These are phyloP conservation scores for Brassica balearica DNA, from an alignment of 441 rosid species.

Conservation along the genomic window DNA sequence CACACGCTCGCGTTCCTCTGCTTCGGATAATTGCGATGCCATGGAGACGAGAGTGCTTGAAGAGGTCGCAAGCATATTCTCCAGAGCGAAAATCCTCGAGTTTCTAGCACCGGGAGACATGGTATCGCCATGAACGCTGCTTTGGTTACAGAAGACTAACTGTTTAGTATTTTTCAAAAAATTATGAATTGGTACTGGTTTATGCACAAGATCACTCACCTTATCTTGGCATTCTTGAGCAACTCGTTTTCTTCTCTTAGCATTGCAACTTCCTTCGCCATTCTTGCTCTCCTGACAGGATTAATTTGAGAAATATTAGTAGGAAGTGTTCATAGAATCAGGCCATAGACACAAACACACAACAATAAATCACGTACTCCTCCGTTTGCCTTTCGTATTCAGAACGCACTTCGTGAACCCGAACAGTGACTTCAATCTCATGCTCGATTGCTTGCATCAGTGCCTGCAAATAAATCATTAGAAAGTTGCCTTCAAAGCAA, in stretches of 20 bases:
- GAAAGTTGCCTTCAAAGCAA: background rate
- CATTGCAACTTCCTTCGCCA: background rate
- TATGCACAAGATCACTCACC: background rate
- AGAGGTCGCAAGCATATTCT: constrained; percentile 7
- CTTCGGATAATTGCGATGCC: background rate
- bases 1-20: constrained; percentile 1
- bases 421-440: constrained; percentile 5
- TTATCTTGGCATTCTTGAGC: constrained; percentile 1
- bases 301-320: background rate
- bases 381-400: background rate
- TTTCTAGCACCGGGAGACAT: background rate
- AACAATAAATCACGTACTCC: background rate
- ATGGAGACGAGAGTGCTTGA: background rate
- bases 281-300: background rate
- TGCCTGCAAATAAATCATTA: background rate
- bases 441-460: constrained; percentile 3
- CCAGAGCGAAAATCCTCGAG: background rate
- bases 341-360: background rate
- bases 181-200: background rate
- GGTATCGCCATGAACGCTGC: too few relatives aligned
- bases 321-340: background rate
- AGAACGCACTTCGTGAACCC: constrained; percentile 3
- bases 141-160: too few relatives aligned
- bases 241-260: background rate
- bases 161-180: background rate